Conservation (phyloP, 768 basidiomycete species). For the Rhodotorula graminis region DNA sequence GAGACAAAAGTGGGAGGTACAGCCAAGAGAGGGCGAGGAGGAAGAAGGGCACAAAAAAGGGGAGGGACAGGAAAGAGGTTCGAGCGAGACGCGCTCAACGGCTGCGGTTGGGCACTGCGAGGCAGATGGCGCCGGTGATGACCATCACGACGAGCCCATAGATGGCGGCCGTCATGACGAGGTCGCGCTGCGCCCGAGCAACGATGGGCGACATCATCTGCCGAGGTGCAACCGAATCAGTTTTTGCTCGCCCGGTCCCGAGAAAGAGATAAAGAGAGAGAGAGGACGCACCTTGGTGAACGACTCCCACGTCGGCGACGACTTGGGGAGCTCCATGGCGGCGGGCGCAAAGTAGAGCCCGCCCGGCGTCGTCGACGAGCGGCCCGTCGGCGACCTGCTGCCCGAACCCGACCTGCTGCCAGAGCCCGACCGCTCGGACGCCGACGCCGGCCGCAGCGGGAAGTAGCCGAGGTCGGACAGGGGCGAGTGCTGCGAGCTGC, state of each 20-base stretch:
- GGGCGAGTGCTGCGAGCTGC: slow-evolving; percentile 2
- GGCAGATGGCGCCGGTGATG: slow-evolving; percentile 23
- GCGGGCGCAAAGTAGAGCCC: slow-evolving; percentile 36
- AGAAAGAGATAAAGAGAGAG: neutral
- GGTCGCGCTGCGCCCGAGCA: slow-evolving; percentile 19
- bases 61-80: neutral
- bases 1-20: too few relatives aligned
- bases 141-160: slow-evolving; percentile 14
- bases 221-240: neutral
- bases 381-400: neutral
- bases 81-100: neutral
- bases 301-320: slow-evolving; percentile 12
- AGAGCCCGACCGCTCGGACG: slow-evolving; percentile 2
- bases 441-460: slow-evolving; percentile 12
- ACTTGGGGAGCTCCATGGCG: slow-evolving; percentile 3
- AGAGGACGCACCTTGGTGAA: slow-evolving; percentile 9
- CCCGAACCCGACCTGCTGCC: neutral
- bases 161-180: slow-evolving; percentile 16
- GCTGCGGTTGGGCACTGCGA: slow-evolving; percentile 13
- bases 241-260: too few relatives aligned
- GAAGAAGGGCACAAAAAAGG: too few relatives aligned
- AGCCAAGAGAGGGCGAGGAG: too few relatives aligned
- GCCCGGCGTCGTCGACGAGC: slow-evolving; percentile 22
- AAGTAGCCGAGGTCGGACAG: slow-evolving; percentile 32
- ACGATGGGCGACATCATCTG: slow-evolving; percentile 20